Evolutionary conservation across 202 grass and related monocot species (phyloP).

Genomic region (Elaeis oleifera): DNA sequence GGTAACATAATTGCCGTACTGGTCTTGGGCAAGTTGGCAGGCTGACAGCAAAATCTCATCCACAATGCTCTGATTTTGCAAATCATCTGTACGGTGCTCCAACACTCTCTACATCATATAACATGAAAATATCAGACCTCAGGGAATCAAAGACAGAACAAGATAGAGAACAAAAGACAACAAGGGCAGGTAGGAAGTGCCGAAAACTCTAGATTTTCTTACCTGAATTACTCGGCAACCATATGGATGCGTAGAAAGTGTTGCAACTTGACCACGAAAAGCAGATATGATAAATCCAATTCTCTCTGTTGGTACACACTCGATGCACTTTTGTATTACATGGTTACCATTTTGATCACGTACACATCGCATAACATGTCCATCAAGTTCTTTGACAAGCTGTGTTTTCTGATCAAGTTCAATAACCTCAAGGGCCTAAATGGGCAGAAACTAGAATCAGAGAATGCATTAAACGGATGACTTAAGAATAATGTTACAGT

Average conservation of each 20-base stretch:
- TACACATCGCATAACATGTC: conserved; percentile 84
- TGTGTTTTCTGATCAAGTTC: conserved; percentile 83
- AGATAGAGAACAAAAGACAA: conserved; percentile 1
- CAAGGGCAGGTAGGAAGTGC: conserved; percentile 9
- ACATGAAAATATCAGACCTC: not conserved
- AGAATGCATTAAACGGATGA: not conserved
- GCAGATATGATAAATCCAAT: conserved; percentile 76
- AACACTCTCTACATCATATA: conserved; percentile 63
- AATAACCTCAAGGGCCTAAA: conserved; percentile 91
- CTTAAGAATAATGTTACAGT: no score
- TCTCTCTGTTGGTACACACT: conserved; percentile 75
- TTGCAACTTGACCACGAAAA: conserved; percentile 78
- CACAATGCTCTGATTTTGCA: conserved; percentile 80
- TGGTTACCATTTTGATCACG: conserved; percentile 98
- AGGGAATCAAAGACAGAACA: not conserved
- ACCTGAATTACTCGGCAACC: conserved; percentile 99
- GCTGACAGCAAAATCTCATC: conserved; percentile 91
- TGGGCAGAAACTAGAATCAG: conserved; percentile 1
- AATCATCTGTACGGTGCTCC: conserved; percentile 76
- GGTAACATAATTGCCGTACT: conserved; percentile 99
- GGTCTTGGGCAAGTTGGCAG: conserved; percentile 85
- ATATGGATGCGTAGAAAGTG: conserved; percentile 89
- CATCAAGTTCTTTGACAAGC: conserved; percentile 84
- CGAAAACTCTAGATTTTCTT: conserved; percentile 9
- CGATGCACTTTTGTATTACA: conserved; percentile 98